Evolutionary conservation across 2,329 filamentous ascomycete species (phyloP).

Genomic region (Paraphoma sp.): DNA sequence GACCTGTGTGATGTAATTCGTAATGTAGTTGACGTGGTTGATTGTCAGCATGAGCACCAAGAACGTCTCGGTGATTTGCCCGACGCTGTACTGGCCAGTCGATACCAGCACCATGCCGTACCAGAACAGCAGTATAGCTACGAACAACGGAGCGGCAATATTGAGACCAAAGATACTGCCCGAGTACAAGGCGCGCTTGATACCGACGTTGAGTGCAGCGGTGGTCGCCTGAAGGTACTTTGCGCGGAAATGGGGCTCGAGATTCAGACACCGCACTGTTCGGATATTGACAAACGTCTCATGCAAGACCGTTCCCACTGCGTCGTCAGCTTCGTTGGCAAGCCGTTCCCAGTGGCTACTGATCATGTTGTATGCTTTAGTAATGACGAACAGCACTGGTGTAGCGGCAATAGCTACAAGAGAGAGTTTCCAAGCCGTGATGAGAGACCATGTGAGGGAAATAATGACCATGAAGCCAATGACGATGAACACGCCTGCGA

Average conservation of each 20-base stretch:
- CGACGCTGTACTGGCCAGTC: constrained; percentile 57
- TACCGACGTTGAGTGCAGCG: constrained; percentile 65
- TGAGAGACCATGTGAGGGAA: constrained; percentile 77
- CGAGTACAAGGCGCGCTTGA: constrained; percentile 69
- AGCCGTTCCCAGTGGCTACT: constrained; percentile 75
- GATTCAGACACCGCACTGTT: constrained; percentile 75
- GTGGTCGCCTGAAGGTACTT: constrained; percentile 65
- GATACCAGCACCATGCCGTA: constrained; percentile 74
- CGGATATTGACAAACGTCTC: constrained; percentile 82
- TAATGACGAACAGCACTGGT: constrained; percentile 71
- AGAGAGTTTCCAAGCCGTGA: constrained; percentile 79
- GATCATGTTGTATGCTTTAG: constrained; percentile 68
- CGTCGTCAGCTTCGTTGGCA: constrained; percentile 68
- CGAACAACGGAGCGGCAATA: constrained; percentile 73
- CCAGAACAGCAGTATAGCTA: constrained; percentile 82
- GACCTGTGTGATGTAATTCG: constrained; percentile 81
- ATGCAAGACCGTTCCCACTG: constrained; percentile 67
- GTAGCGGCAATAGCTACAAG: constrained; percentile 74
- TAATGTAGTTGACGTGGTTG: constrained; percentile 71
- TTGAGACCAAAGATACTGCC: constrained; percentile 80
- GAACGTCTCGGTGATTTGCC: constrained; percentile 74
- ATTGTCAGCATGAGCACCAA: constrained; percentile 86
- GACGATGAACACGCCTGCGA: constrained; percentile 73
- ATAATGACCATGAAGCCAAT: constrained; percentile 71
- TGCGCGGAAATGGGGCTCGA: constrained; percentile 73